phyloP scores from a whole-genome alignment of 352 stramenopile genomes.

The Globisporangium nagaii region DNA sequence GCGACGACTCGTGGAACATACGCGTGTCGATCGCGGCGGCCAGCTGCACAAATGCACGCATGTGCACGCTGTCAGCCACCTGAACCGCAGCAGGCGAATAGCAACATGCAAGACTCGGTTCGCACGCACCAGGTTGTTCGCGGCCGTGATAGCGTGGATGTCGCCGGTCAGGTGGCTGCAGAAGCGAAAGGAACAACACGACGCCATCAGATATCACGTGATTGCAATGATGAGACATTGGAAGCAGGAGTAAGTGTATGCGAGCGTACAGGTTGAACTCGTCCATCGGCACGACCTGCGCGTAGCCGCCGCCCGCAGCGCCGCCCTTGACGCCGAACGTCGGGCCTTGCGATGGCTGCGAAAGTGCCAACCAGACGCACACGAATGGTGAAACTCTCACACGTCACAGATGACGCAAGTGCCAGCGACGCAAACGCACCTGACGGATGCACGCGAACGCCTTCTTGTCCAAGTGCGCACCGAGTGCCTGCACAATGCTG shows the following conservation, averaged over 20 bases:
- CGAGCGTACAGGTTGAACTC: slow-evolving; percentile 98
- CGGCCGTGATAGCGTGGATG: slow-evolving; percentile 97
- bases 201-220: no score
- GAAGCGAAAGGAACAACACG: background rate
- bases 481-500: slow-evolving; percentile 93
- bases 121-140: slow-evolving; percentile 92
- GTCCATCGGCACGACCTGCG: slow-evolving; percentile 94
- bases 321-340: slow-evolving; percentile 98
- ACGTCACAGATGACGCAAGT: slow-evolving; percentile 21
- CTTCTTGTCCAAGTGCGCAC: slow-evolving; percentile 90
- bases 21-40: slow-evolving; percentile 97
- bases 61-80: no score
- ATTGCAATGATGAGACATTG: no score
- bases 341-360: slow-evolving; percentile 93
- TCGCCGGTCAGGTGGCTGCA: slow-evolving; percentile 95
- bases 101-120: background rate
- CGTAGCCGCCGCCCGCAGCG: slow-evolving; percentile 85
- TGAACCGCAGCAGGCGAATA: background rate
- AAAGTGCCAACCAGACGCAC: slow-evolving; percentile 15
- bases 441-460: slow-evolving; percentile 97
- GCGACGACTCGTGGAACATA: slow-evolving; percentile 96
- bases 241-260: no score
- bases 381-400: slow-evolving; percentile 8
- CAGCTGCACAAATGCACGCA: no score
- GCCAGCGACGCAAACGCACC: slow-evolving; percentile 22